Percentiles rank a stretch among this genome's conserved stretches.
These are phyloP conservation scores for Dryas octopetala DNA, from an alignment of 306 rosid species.

Conservation along the genomic window DNA sequence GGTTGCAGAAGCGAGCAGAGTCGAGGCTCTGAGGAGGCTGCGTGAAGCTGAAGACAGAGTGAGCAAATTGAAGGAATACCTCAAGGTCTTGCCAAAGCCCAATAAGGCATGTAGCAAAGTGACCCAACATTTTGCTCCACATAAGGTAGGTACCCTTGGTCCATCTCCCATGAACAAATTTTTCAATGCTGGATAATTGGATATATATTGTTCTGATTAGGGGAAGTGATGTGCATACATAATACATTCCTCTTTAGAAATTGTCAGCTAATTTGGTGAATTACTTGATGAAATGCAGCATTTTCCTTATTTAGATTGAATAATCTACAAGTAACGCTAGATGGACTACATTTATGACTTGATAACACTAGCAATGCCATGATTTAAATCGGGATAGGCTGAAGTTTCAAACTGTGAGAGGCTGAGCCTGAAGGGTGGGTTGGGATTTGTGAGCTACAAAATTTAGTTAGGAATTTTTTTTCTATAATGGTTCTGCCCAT, in stretches of 20 bases:
- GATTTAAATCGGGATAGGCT: no score
- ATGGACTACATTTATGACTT: not conserved
- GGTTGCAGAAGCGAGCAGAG: conserved; percentile 4
- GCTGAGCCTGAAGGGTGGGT: no score
- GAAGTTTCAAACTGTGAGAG: no score
- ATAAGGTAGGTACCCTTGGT: not conserved
- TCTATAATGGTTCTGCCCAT: no score
- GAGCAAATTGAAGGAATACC: conserved; percentile 10
- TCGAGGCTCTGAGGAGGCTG: conserved; percentile 16
- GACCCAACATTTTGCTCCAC: not conserved
- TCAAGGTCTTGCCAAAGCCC: conserved; percentile 9
- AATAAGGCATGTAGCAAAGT: not conserved
- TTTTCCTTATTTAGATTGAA: not conserved
- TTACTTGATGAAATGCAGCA: not conserved
- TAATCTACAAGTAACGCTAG: not conserved
- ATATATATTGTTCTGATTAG: not conserved
- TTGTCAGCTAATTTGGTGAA: not conserved
- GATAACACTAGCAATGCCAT: not conserved
- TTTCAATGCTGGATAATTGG: not conserved
- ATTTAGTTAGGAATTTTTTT: no score
- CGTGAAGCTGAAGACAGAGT: conserved; percentile 13
- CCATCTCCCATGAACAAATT: not conserved
- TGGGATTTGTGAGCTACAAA: no score
- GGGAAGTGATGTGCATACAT: not conserved
- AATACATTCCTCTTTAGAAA: not conserved